Base-by-base conservation (phyloP, 305 asterid species). In the Lippia alba region DNA sequence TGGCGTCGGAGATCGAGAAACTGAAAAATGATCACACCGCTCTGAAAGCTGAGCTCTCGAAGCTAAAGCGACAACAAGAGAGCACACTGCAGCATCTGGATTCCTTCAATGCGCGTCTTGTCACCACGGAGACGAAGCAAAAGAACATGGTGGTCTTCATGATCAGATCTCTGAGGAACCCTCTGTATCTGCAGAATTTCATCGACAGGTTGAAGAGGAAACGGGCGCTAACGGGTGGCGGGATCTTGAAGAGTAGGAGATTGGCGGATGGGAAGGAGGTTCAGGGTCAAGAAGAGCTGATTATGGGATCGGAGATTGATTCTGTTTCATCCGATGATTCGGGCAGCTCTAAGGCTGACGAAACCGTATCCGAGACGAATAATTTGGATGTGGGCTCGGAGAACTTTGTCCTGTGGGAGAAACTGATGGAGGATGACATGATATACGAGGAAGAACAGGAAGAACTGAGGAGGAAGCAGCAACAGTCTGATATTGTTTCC, bases 391-490 rank as follows among this genome's bases (percentile, higher is more conserved):
- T 53, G 12, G 63, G 50, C 14, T 73, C 89, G 0, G 97, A 94
- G 82, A 89, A 60, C 64, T 88, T 85, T 40, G 85, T 90, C 5
- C 61, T 88, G 79, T 91, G 99, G 99, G 99, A 94, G 83, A 91
- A 94, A 79, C 78, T 94, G 0, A 88, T 94, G 89, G 99, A 91
- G 34, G 99, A 94, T 67, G 95, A 89, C 55, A 78, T 94, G 95
- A 86, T 94, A 6, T 94, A 80, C 6, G 97, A 84, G 64, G 89
- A 75, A 1, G 84, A 70, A 2, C 57, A n/a, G 1, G 75, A 56
- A 15, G 34, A 2, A 19, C 63, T 46, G 0, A 62, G 17, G 0
- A 62, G 17, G 12, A 67, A 76, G 59, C 55, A 75, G 59, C 57
- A 80, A 14, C 87, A 82, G n/a, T 73, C 83, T 49, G 94, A 85